Conservation (phyloP, 2,329 filamentous ascomycete genomes). For the Raffaelea ambrosiae region DNA sequence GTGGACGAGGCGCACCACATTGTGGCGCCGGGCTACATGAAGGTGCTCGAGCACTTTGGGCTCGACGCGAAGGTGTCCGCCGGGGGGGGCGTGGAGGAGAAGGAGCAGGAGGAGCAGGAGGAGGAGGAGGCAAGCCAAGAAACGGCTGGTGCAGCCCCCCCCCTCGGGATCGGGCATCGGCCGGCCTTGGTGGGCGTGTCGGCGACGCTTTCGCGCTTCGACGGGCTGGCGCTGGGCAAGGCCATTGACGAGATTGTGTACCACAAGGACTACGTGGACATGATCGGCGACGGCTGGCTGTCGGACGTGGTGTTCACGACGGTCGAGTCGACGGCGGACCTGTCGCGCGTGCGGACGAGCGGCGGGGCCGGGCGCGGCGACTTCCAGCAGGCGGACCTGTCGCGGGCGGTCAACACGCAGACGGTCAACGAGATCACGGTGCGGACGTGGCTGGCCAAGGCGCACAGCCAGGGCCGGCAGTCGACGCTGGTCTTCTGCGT, state of each 20-base stretch:
- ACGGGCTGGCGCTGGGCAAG: constrained; percentile 71
- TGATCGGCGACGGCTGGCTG: constrained; percentile 83
- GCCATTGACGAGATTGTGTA: constrained; percentile 96
- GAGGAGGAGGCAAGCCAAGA: constrained; percentile 13
- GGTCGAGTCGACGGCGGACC: constrained; percentile 71
- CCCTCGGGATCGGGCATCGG: no score
- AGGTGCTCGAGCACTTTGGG: constrained; percentile 69
- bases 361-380: constrained; percentile 58
- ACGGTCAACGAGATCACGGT: constrained; percentile 78
- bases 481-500: constrained; percentile 95
- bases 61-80: constrained; percentile 39
- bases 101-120: background rate
- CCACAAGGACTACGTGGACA: constrained; percentile 64
- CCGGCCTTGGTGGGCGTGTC: constrained; percentile 78
- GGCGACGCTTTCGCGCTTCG: constrained; percentile 68
- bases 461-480: constrained; percentile 40
- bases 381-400: constrained; percentile 71
- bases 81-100: no score
- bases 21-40: constrained; percentile 72
- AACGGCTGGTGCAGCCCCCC: constrained; percentile 15
- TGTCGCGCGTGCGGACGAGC: constrained; percentile 56
- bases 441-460: constrained; percentile 75
- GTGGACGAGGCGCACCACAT: constrained; percentile 98
- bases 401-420: constrained; percentile 71
- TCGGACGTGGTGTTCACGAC: constrained; percentile 92